Evolutionary conservation across 768 basidiomycete genomes (phyloP).

Genomic region (Trametes cinnabarina): DNA sequence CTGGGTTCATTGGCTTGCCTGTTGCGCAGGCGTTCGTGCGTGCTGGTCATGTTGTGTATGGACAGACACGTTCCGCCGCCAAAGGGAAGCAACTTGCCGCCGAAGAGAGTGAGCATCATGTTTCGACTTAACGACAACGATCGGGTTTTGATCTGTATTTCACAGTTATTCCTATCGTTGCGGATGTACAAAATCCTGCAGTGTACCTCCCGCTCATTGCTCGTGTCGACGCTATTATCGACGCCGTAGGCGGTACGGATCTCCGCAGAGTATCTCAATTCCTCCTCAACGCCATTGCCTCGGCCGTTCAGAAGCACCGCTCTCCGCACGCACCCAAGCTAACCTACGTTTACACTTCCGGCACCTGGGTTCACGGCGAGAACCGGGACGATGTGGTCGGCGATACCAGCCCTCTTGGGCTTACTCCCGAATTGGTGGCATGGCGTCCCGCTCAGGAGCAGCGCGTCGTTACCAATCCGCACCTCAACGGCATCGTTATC

Average conservation of each 20-base stretch:
- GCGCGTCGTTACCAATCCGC: slow-evolving; percentile 26
- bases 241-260: slow-evolving; percentile 28
- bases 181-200: slow-evolving; percentile 24
- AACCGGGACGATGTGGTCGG: slow-evolving; percentile 31
- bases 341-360: slow-evolving; percentile 45
- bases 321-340: slow-evolving; percentile 36
- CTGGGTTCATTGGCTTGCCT: slow-evolving; percentile 45
- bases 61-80: slow-evolving; percentile 37
- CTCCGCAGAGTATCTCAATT: slow-evolving; percentile 22
- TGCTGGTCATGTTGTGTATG: slow-evolving; percentile 47
- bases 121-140: too few species aligned
- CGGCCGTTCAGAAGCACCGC: slow-evolving; percentile 27
- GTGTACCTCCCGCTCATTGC: slow-evolving; percentile 30
- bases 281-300: slow-evolving; percentile 27
- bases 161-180: slow-evolving; percentile 40
- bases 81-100: slow-evolving; percentile 36
- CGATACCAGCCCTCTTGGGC: slow-evolving; percentile 35
- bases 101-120: slow-evolving; percentile 38
- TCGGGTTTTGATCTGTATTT: too few species aligned
- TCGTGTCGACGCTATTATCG: slow-evolving; percentile 36
- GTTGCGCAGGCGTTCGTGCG: slow-evolving; percentile 44
- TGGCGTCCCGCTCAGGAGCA: slow-evolving; percentile 39
- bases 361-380: slow-evolving; percentile 45
- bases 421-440: slow-evolving; percentile 26
- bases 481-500: slow-evolving; percentile 44